Evolutionary conservation across 2,329 filamentous ascomycete species (phyloP).

Genomic region (Fusarium clavum): DNA sequence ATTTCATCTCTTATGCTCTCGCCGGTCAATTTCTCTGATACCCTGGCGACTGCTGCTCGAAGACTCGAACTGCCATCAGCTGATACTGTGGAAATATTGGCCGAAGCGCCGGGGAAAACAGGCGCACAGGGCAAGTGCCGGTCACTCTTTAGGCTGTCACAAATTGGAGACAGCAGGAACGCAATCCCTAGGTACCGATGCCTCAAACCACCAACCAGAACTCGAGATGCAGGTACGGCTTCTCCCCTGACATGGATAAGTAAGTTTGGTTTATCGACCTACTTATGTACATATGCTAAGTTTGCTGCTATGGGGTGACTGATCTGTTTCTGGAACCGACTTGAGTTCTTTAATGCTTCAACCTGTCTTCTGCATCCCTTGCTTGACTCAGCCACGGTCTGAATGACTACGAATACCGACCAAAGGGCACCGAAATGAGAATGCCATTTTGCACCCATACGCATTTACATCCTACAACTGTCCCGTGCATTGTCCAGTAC

Average conservation of each 20-base stretch:
- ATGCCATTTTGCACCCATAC: slow-evolving; percentile 10
- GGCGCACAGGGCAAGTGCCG: slow-evolving; percentile 15
- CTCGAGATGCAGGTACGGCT: slow-evolving; percentile 44
- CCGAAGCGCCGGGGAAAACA: slow-evolving; percentile 11
- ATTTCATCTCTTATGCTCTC: background rate
- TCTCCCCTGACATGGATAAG: slow-evolving; percentile 46
- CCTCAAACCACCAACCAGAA: slow-evolving; percentile 43
- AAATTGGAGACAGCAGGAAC: slow-evolving; percentile 29
- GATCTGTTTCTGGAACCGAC: slow-evolving; percentile 29
- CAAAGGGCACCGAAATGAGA: slow-evolving; percentile 5
- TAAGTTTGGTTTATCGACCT: slow-evolving; percentile 6
- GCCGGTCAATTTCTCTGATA: background rate
- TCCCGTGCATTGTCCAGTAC: slow-evolving; percentile 6
- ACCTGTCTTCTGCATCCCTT: slow-evolving; percentile 18
- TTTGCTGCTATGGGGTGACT: slow-evolving; percentile 12
- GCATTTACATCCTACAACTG: slow-evolving; percentile 9
- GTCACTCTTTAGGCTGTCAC: slow-evolving; percentile 27
- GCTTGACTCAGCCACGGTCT: slow-evolving; percentile 1
- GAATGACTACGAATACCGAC: slow-evolving; percentile 11
- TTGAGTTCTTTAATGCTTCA: slow-evolving; percentile 24
- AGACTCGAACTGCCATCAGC: slow-evolving; percentile 1
- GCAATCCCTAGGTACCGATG: slow-evolving; percentile 27
- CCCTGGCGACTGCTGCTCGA: background rate
- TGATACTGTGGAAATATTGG: slow-evolving; percentile 25
- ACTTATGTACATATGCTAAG: background rate